These are phyloP conservation scores for Amanita fuliginea DNA, from an alignment of 768 basidiomycete genomes.

Conservation along the genomic window DNA sequence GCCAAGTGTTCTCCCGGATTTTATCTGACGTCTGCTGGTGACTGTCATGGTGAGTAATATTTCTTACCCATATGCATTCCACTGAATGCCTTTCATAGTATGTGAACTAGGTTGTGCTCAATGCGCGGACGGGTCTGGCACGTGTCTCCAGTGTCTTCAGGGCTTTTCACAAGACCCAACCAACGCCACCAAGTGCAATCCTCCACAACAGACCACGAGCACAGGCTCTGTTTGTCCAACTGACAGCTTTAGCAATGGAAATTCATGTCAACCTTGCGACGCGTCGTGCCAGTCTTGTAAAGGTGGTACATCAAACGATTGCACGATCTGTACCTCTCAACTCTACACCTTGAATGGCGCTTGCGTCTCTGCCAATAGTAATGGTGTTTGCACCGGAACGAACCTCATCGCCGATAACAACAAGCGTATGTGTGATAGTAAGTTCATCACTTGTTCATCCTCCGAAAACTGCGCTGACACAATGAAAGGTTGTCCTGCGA, in stretches of 20 bases:
- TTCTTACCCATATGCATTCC: background rate
- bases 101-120: slow-evolving; percentile 55
- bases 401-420: slow-evolving; percentile 65
- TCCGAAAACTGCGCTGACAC: slow-evolving; percentile 3
- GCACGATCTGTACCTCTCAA: slow-evolving; percentile 54
- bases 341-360: slow-evolving; percentile 49
- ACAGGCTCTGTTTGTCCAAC: slow-evolving; percentile 50
- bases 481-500: slow-evolving; percentile 55
- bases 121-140: slow-evolving; percentile 55
- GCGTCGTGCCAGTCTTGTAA: slow-evolving; percentile 59
- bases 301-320: slow-evolving; percentile 52
- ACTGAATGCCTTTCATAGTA: slow-evolving; percentile 21
- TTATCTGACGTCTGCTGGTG: slow-evolving; percentile 45
- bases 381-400: slow-evolving; percentile 63
- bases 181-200: slow-evolving; percentile 55
- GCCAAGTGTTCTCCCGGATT: slow-evolving; percentile 54
- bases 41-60: slow-evolving; percentile 42
- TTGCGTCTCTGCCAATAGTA: slow-evolving; percentile 53
- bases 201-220: slow-evolving; percentile 37
- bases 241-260: slow-evolving; percentile 46
- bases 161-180: slow-evolving; percentile 56
- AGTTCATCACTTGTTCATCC: slow-evolving; percentile 12
- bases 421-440: slow-evolving; percentile 73
- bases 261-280: slow-evolving; percentile 47
- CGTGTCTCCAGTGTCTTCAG: slow-evolving; percentile 57